Conservation (phyloP, 768 basidiomycete genomes). For the Krasilnikovozyma curviuscula region DNA sequence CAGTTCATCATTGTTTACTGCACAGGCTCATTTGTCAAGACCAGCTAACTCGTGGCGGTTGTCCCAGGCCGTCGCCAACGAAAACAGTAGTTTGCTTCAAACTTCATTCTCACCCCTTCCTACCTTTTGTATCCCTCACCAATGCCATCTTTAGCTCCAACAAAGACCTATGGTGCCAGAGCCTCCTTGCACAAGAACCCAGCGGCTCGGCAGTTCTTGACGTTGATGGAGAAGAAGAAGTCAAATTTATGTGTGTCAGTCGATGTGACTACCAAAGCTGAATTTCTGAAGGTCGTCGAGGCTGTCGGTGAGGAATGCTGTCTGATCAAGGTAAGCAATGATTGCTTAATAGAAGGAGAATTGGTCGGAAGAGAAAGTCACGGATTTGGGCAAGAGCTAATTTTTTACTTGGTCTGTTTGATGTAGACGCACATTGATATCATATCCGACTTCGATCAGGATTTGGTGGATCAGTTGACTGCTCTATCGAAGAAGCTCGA, state of each 20-base stretch:
- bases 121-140: too few relatives aligned
- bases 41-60: too few relatives aligned
- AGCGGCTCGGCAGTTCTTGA: constrained; percentile 56
- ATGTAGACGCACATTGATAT: constrained; percentile 89
- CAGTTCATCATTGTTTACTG: too few relatives aligned
- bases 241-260: constrained; percentile 90
- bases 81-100: too few relatives aligned
- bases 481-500: constrained; percentile 59
- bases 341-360: not conserved
- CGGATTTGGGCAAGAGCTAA: not conserved
- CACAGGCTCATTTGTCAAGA: too few relatives aligned
- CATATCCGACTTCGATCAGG: constrained; percentile 67
- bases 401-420: constrained; percentile 11
- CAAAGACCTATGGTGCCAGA: constrained; percentile 20
- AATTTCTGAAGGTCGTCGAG: constrained; percentile 70
- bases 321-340: constrained; percentile 61
- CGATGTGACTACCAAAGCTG: constrained; percentile 61
- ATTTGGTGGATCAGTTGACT: constrained; percentile 48
- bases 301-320: constrained; percentile 75
- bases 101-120: too few relatives aligned
- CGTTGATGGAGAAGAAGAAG: constrained; percentile 65
- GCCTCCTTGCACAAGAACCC: constrained; percentile 35
- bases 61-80: too few relatives aligned
- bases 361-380: not conserved
- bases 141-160: too few relatives aligned